Evolutionary conservation across 1,284 basidiomycete genomes (phyloP), one percentile per base, ranked within the genome.

Genomic region (Coniferiporia weirii): DNA sequence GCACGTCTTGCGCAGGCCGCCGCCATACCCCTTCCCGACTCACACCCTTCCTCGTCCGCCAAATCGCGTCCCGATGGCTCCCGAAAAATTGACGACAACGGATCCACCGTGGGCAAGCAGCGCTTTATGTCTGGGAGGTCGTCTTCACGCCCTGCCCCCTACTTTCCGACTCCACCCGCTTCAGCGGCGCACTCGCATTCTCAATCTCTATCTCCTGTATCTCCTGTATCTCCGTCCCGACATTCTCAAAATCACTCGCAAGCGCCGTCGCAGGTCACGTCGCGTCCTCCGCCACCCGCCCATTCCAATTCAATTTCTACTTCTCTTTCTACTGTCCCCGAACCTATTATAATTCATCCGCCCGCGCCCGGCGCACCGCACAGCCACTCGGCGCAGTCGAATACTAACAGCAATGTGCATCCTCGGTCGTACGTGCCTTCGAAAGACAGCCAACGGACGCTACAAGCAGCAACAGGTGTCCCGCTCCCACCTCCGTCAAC

Each of bases 271-370:
- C 46, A 49, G n/a, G 19, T 22, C 7, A 10, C 43, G 17, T 43
- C 52, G n/a, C 52, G 47, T 8, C 32, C 27, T 36, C 32, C 22
- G 6, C 40, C 34, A 17, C 22, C 45, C 53, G 12, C 40, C 48
- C 27, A 40, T 15, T 32, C 54, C 6, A 57, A 52, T 8, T 52
- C 59, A 2, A 7, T 52, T 3, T 47, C 59, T 8, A 48, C 45
- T 20, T 52, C 54, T 15, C 36, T 17, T 6, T 48, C 54, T 13
- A 40, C 32, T 32, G 47, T 35, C 7, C 58, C 58, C 2, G 59
- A 61, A 43, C 48, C 44, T 8, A 61, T 61, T n/a, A 51, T 48
- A 17, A 53, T 61, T 10, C 59, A 61, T 43, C 59, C 59, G 5
- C 59, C 59, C 15, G 54, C 19, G 13, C 38, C 59, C 4, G 36